Conservation (phyloP, 2,329 filamentous ascomycete species). For the Cordyceps militaris region DNA sequence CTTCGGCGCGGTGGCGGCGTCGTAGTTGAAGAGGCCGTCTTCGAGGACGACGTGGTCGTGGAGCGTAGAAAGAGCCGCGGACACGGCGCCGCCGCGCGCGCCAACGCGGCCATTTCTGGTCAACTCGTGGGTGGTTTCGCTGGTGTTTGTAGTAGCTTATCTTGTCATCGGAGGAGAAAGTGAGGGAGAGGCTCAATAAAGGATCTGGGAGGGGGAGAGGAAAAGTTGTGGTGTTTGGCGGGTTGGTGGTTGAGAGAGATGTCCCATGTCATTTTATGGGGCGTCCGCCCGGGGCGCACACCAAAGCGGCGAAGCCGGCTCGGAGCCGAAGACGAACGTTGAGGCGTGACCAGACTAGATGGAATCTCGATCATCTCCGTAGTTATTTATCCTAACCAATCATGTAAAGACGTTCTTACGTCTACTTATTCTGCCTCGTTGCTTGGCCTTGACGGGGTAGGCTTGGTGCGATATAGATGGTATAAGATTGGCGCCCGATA, state of each 20-base stretch:
- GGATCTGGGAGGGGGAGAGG: background rate
- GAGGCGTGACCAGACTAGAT: background rate
- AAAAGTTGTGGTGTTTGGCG: background rate
- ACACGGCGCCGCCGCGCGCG: conserved; percentile 2
- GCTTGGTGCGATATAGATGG: background rate
- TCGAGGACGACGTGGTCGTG: background rate
- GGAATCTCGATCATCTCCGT: background rate
- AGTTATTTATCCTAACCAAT: background rate
- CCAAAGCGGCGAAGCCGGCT: background rate
- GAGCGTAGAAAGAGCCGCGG: background rate
- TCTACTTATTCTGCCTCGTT: background rate
- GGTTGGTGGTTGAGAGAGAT: background rate
- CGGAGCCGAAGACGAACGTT: background rate
- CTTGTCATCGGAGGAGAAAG: background rate
- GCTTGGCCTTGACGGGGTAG: too few relatives aligned
- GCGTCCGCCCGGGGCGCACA: background rate
- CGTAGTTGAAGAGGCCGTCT: background rate
- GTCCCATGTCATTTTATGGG: conserved; percentile 11
- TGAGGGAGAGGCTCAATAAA: background rate
- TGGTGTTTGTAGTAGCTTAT: background rate
- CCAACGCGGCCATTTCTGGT: background rate
- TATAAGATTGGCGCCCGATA: background rate
- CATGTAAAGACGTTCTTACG: background rate
- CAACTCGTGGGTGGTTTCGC: background rate
- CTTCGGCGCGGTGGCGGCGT: background rate